A percentile compares a stretch with the other conserved stretches of the same genome.
phyloP scores from a whole-genome alignment of 2,329 filamentous ascomycete genomes.

The Trichoderma polysporum region DNA sequence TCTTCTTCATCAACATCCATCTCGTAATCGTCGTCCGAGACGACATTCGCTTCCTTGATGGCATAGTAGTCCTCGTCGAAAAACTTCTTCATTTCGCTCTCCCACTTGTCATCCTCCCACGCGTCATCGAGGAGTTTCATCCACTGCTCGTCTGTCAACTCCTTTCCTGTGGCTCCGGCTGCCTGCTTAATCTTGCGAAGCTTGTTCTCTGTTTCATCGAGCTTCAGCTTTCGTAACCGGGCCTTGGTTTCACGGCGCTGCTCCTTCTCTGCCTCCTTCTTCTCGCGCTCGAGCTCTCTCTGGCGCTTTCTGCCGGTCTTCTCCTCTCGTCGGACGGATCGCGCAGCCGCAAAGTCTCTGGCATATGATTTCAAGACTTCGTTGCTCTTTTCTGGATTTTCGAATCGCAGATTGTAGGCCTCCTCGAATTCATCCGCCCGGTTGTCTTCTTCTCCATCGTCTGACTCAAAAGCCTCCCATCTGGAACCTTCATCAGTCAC shows the following conservation, averaged over 20 bases:
- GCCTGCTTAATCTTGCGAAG: constrained; percentile 85
- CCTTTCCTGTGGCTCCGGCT: constrained; percentile 71
- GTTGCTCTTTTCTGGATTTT: constrained; percentile 85
- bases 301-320: constrained; percentile 72
- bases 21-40: constrained; percentile 62
- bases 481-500: constrained; percentile 64
- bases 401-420: constrained; percentile 94
- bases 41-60: constrained; percentile 66
- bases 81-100: constrained; percentile 80
- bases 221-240: constrained; percentile 79
- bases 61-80: constrained; percentile 94
- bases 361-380: constrained; percentile 86
- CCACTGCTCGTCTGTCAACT: constrained; percentile 75
- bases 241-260: constrained; percentile 78
- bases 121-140: constrained; percentile 78
- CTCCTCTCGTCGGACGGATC: constrained; percentile 84
- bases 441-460: constrained; percentile 81
- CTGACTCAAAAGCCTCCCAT: constrained; percentile 85
- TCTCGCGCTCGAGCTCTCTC: constrained; percentile 74
- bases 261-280: constrained; percentile 75
- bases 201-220: constrained; percentile 87
- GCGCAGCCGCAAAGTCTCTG: constrained; percentile 76
- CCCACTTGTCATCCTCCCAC: constrained; percentile 89
- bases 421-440: constrained; percentile 85
- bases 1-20: constrained; percentile 61